Evolutionary conservation across 2,329 filamentous ascomycete species (phyloP), one percentile per base, ranked within the genome.

Genomic region (Myriosclerotinia duriaeana): DNA sequence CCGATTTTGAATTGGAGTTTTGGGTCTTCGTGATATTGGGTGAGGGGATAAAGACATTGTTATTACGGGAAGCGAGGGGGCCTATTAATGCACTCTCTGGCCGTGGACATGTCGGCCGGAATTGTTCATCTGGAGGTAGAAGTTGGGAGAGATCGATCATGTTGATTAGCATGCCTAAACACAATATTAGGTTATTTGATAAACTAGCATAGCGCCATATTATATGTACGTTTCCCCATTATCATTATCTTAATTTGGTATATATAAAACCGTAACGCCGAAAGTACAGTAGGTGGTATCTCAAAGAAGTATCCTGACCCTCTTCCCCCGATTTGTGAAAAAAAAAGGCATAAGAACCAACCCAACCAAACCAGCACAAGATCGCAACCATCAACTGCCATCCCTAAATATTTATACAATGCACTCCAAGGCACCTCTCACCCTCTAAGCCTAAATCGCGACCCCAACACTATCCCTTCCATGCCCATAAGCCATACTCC

Each of bases 401-500:
- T 9, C 52, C 20, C 20, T 22, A 34, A 12, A 15, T 42, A 36
- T 64, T 44, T 14, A 46, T 34, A 46, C 20, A 46, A 34, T 53
- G 2, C 22, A 46, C 8, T 8, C 17, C 11, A 42, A 50, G 3
- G 17, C 20, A 55, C 17, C 42, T 26, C 22, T 9, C 8, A 22
- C 34, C 4, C 34, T 48, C 20, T 3, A 48, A 20, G 5, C 17
- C 36, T 61, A 82, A 73, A 83, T 80, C 3, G 82, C 81, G 69
- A 84, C 78, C 9, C 81, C 81, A 26, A 83, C 81, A 68, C 79
- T 81, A 71, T 69, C 69, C 50, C 71, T 74, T 66, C 68, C 73
- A 70, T 68, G 72, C 42, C 69, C 73, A 73, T 64, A 52, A 17
- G 53, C 50, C 56, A 73, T 69, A 50, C 72, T 69, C 67, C 65